Evolutionary conservation across 495 filamentous ascomycete genomes (phyloP).

Genomic region (Xylaria longipes): DNA sequence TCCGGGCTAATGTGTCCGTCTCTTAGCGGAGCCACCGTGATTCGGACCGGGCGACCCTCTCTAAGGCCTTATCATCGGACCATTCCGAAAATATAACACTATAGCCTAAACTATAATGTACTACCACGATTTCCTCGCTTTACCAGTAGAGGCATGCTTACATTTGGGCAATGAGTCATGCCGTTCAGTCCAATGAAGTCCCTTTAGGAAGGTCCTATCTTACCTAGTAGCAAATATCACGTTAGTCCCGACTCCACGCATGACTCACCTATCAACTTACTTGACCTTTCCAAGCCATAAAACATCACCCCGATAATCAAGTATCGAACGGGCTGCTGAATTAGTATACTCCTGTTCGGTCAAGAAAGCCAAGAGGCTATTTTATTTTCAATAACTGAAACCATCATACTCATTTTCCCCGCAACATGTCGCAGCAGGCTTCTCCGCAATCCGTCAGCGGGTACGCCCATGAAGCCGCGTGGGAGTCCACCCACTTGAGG

Average conservation of each 20-base stretch:
- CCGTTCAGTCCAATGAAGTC: not conserved
- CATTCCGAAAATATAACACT: not conserved
- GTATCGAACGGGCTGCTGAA: not conserved
- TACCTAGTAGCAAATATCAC: not conserved
- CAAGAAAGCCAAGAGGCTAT: not conserved
- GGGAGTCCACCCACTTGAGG: slow-evolving; percentile 39
- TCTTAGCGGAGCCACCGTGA: not conserved
- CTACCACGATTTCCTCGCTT: not conserved
- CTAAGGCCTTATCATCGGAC: not conserved
- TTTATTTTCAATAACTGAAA: not conserved
- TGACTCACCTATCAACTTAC: not conserved
- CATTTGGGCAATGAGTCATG: not conserved
- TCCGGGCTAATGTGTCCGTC: not conserved
- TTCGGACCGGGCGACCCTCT: not conserved
- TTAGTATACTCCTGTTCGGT: not conserved
- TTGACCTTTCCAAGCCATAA: not conserved
- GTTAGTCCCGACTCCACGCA: not conserved
- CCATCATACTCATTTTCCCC: not conserved
- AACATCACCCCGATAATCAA: not conserved
- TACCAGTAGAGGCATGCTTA: not conserved
- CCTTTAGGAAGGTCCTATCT: slow-evolving; percentile 2
- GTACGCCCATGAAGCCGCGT: slow-evolving; percentile 25
- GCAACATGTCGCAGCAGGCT: not conserved
- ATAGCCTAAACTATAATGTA: not conserved
- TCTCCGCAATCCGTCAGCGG: not conserved